Percentiles rank a stretch among this genome's conserved stretches.
Conservation (phyloP, 2,329 filamentous ascomycete species). For the Ophiocordyceps robertsii region DNA sequence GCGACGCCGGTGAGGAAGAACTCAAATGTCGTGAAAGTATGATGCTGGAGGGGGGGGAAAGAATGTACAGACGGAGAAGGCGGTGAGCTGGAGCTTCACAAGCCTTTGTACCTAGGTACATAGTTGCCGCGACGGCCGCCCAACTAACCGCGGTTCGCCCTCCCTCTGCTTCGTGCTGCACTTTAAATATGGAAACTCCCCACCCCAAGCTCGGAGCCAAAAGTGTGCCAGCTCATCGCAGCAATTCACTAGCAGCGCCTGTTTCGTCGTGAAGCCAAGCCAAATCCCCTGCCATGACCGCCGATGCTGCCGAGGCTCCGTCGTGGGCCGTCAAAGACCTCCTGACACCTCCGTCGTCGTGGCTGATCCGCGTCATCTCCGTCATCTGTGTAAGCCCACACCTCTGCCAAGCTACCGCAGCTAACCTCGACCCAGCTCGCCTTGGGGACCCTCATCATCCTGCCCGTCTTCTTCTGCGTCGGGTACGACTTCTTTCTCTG, state of each 20-base stretch:
- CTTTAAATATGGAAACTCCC: too few species aligned
- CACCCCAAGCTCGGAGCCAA: too few species aligned
- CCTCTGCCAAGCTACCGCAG: neutral
- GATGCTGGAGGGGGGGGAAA: neutral
- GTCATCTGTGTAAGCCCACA: constrained; percentile 20
- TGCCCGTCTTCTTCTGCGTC: constrained; percentile 34
- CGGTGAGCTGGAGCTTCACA: constrained; percentile 3
- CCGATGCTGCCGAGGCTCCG: constrained; percentile 7
- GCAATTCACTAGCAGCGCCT: too few species aligned
- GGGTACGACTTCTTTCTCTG: constrained; percentile 38
- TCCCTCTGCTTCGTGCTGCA: too few species aligned
- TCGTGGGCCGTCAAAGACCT: constrained; percentile 13
- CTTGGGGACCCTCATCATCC: constrained; percentile 30
- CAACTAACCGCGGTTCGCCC: neutral
- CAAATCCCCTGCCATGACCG: constrained; percentile 10
- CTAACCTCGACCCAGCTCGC: constrained; percentile 19
- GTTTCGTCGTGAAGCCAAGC: neutral
- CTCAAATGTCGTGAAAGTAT: neutral
- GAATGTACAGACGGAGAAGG: constrained; percentile 4
- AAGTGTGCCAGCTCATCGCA: too few species aligned
- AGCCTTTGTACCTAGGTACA: neutral
- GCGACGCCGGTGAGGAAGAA: neutral
- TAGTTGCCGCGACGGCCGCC: neutral
- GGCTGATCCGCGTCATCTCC: constrained; percentile 22
- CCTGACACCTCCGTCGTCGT: constrained; percentile 14